Evolutionary conservation across 345 rosid species (phyloP), one percentile per base, ranked within the genome.

Genomic region (Viola odorata): DNA sequence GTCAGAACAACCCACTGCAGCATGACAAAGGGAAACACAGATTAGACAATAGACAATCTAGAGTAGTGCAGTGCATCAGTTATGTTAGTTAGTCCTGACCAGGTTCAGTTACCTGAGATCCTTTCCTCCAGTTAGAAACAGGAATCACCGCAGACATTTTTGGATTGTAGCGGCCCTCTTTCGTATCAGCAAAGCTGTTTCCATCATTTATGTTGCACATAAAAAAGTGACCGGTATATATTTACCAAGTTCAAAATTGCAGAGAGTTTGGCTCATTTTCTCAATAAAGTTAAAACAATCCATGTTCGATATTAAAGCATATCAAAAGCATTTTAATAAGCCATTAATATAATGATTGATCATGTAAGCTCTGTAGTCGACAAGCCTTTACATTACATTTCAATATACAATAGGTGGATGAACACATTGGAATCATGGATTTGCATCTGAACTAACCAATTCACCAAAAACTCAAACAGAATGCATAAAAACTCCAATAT

Each of bases 91-190:
- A n/a, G n/a, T 23, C 32, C 32, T 23, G 2, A 23, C 32, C 32
- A 23, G 1, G 32, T 23, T 23, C 32, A 23, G 32, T 23, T 65
- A 94, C 99, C 96, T 94, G 97, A 62, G 97, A 94, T 61, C 99
- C 99, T 76, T 94, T 94, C 85, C 97, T 83, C 99, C 99, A 90
- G 77, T 86, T 90, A 70, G 77, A 66, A 68, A 86, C 86, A 72
- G 87, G 95, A 66, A 94, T 78, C 45, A 77, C 58, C 49, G 92
- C 91, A 75, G 64, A 53, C 96, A 94, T 90, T 78, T 76, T 94
- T 54, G 99, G 99, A 72, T 94, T 94, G 71, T 94, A 94, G 53
- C 99, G 96, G 9, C 95, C 96, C 73, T 94, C 96, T 73, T 94
- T 88, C 49, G 89, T 78, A 77, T 94, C 97, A 69, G 99, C 85